Evolutionary conservation across 164 flowering plant genomes (phyloP).

Genomic region (Chloranthus sessilifolius): DNA sequence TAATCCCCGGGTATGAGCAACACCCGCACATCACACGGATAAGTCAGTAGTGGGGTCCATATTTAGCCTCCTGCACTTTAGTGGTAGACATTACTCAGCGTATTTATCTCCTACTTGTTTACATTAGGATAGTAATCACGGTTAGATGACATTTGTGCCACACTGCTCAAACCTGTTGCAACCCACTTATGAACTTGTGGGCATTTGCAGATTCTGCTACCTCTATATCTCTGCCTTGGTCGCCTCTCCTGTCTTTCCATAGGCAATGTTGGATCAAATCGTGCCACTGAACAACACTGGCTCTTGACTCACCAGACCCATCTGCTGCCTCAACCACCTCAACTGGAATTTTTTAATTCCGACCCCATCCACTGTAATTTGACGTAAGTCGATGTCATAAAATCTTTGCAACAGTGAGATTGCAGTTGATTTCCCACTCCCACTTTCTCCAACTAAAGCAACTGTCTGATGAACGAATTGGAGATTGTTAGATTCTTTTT

Average conservation of each 20-base stretch:
- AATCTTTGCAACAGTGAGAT: conserved; percentile 39
- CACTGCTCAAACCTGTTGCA: conserved; percentile 31
- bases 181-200: conserved; percentile 38
- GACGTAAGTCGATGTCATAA: conserved; percentile 40
- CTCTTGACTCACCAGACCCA: conserved; percentile 49
- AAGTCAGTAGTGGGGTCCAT: too few relatives aligned
- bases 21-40: too few relatives aligned
- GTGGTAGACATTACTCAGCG: too few relatives aligned
- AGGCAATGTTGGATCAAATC: conserved; percentile 43
- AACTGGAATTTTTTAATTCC: conserved; percentile 31
- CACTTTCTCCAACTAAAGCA: conserved; percentile 48
- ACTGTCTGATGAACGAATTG: conserved; percentile 32
- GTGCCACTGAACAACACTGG: conserved; percentile 42
- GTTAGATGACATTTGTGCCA: too few relatives aligned
- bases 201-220: conserved; percentile 46
- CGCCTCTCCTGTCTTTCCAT: conserved; percentile 37
- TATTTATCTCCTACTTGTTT: too few relatives aligned
- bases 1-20: too few relatives aligned
- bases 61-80: too few relatives aligned
- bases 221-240: conserved; percentile 37
- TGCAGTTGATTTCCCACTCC: conserved; percentile 41
- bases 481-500: not conserved
- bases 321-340: conserved; percentile 44
- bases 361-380: conserved; percentile 30
- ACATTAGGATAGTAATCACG: too few relatives aligned